Evolutionary conservation across 106 monocot species (phyloP).

Genomic region (Dendrobium huoshanense): DNA sequence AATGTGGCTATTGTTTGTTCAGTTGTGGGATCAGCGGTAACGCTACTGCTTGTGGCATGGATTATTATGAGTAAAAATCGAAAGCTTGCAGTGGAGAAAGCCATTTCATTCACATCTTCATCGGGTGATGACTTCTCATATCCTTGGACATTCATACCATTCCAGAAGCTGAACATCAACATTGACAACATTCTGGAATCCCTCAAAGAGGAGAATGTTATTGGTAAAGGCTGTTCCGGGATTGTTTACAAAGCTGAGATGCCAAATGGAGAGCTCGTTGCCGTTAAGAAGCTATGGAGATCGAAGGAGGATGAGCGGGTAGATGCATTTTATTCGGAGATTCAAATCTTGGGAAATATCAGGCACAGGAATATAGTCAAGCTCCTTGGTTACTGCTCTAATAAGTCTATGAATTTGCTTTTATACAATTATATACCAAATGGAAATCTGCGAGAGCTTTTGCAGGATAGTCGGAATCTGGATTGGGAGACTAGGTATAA

Average conservation of each 20-base stretch:
- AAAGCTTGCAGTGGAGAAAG: constrained; percentile 32
- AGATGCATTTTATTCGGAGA: constrained; percentile 47
- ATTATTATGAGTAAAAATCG: constrained; percentile 30
- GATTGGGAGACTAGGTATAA: constrained; percentile 96
- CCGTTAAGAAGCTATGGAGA: constrained; percentile 67
- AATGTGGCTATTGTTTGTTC: constrained; percentile 33
- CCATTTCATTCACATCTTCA: constrained; percentile 16
- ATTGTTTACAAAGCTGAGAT: constrained; percentile 68
- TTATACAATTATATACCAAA: constrained; percentile 69
- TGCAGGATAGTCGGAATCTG: constrained; percentile 60
- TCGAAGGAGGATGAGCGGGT: constrained; percentile 43
- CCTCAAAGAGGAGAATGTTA: constrained; percentile 51
- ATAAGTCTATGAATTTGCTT: constrained; percentile 50
- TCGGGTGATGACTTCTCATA: constrained; percentile 60
- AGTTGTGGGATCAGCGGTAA: constrained; percentile 27
- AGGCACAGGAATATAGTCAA: constrained; percentile 75
- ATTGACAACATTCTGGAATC: constrained; percentile 53
- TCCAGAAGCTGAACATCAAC: constrained; percentile 58
- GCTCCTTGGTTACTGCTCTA: constrained; percentile 58
- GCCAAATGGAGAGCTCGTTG: constrained; percentile 63
- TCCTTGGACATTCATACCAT: constrained; percentile 67
- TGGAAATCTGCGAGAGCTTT: constrained; percentile 56
- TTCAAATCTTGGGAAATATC: constrained; percentile 61
- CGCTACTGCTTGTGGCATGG: constrained; percentile 41
- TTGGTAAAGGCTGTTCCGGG: constrained; percentile 70